These are phyloP conservation scores for Pezicula carpinea DNA, from an alignment of 2,329 filamentous ascomycete genomes.

Conservation along the genomic window DNA sequence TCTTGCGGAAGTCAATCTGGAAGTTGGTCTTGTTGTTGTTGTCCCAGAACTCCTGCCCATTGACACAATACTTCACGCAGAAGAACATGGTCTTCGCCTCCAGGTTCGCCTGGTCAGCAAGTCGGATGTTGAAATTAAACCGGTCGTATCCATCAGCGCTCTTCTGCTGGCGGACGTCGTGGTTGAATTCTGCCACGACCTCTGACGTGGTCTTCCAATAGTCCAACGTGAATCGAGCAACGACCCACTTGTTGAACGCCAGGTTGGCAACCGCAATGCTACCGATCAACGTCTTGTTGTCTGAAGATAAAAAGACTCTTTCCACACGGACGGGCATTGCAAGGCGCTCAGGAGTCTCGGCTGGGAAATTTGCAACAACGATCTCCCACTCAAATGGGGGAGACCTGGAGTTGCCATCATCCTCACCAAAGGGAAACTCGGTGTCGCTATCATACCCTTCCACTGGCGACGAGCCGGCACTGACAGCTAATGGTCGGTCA, in stretches of 20 bases:
- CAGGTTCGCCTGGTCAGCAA: constrained; percentile 85
- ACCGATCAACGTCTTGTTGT: constrained; percentile 83
- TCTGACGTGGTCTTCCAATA: constrained; percentile 99
- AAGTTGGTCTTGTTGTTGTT: constrained; percentile 87
- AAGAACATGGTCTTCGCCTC: constrained; percentile 91
- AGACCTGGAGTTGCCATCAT: constrained; percentile 33
- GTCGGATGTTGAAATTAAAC: constrained; percentile 91
- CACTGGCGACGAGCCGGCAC: constrained; percentile 85
- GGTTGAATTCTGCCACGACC: constrained; percentile 80
- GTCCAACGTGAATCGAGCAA: constrained; percentile 92
- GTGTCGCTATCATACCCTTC: constrained; percentile 81
- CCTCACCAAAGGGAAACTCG: constrained; percentile 78
- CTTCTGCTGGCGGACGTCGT: constrained; percentile 67
- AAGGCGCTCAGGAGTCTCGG: constrained; percentile 57
- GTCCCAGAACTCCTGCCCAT: constrained; percentile 88
- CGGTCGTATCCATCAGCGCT: constrained; percentile 69
- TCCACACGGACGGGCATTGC: constrained; percentile 73
- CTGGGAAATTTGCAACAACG: constrained; percentile 75
- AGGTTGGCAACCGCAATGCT: constrained; percentile 82
- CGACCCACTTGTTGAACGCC: constrained; percentile 81
- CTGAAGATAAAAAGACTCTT: constrained; percentile 77
- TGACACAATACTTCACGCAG: constrained; percentile 83
- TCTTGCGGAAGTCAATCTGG: constrained; percentile 89
- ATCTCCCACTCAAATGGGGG: constrained; percentile 83
- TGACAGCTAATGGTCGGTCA: constrained; percentile 92